Conservation (phyloP, 164 flowering plant species). For the Vitis amurensis region DNA sequence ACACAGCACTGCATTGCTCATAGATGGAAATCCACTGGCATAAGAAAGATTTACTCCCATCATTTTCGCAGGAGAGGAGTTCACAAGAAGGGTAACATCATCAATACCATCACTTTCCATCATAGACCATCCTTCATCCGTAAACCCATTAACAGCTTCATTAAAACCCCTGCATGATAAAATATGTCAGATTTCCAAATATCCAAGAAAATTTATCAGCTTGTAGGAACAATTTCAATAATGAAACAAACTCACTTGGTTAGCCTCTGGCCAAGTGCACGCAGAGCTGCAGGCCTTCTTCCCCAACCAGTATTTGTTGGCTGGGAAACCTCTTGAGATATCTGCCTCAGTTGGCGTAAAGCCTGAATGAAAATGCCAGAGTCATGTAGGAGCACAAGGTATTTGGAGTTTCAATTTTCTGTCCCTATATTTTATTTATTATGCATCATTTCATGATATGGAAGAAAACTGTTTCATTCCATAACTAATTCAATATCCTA, state of each 20-base stretch:
- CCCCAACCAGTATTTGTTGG: slow-evolving; percentile 44
- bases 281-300: slow-evolving; percentile 43
- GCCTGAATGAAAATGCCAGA: slow-evolving; percentile 25
- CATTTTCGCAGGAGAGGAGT: slow-evolving; percentile 58
- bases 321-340: slow-evolving; percentile 44
- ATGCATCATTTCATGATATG: background rate
- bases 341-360: slow-evolving; percentile 41
- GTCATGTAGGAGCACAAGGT: background rate
- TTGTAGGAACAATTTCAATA: background rate
- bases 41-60: slow-evolving; percentile 43
- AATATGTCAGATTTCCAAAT: slow-evolving; percentile 2
- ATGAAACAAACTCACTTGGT: slow-evolving; percentile 26
- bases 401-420: background rate
- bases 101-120: slow-evolving; percentile 69
- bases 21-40: slow-evolving; percentile 48
- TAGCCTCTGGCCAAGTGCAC: slow-evolving; percentile 42
- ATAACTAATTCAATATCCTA: no score
- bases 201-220: background rate
- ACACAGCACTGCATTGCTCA: slow-evolving; percentile 58
- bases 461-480: background rate
- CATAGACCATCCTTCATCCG: slow-evolving; percentile 73
- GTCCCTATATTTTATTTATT: background rate
- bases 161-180: slow-evolving; percentile 58
- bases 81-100: slow-evolving; percentile 67
- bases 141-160: slow-evolving; percentile 75